Evolutionary conservation across 805 yeast genomes (phyloP), one percentile per base, ranked within the genome.

Genomic region (Lachancea sp.): DNA sequence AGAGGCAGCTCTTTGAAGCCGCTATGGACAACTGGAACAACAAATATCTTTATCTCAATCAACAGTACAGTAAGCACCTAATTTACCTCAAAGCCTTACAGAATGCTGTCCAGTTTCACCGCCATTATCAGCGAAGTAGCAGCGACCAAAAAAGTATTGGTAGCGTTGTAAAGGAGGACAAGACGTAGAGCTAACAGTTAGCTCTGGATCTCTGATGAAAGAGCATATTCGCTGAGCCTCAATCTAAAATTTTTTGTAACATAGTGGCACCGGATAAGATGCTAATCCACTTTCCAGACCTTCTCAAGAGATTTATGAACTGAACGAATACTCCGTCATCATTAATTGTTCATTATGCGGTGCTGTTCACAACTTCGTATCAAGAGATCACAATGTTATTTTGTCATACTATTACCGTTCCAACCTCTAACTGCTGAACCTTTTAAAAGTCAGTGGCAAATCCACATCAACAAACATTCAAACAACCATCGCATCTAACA

Each of bases 1-100:
- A 20, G 8, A 16, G 13, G 9, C 24, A 29, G 13, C 29, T 16
- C 3, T 61, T 55, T 35, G 62, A 64, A 12, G 31, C 36, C 4
- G 67, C 67, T 1, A 61, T 67, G 65, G 58, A 56, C 26, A 69
- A 67, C 41, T 69, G 74, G 74, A 62, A 65, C 38, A 57, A 53
- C 29, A 69, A 64, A 41, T 67, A 69, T 36, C 54, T 61, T 17
- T 62, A 60, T 40, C 41, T 69, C 40, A 58, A 58, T 34, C 58
- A 52, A 40, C 69, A 68, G 40, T 60, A 57, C 43, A 52, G 60
- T 21, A 66, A 64, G 46, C 59, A 60, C 40, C 51, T 51, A 22
- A 54, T 51, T 1, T 68, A 68, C 41, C 41, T 60, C 33, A 56
- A 60, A 11, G 58, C 61, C 6, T 45, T 69, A 35, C 59, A 62